Evolutionary conservation across 495 filamentous ascomycete genomes (phyloP).

Genomic region (Pseudomonodictys pantanalensis): DNA sequence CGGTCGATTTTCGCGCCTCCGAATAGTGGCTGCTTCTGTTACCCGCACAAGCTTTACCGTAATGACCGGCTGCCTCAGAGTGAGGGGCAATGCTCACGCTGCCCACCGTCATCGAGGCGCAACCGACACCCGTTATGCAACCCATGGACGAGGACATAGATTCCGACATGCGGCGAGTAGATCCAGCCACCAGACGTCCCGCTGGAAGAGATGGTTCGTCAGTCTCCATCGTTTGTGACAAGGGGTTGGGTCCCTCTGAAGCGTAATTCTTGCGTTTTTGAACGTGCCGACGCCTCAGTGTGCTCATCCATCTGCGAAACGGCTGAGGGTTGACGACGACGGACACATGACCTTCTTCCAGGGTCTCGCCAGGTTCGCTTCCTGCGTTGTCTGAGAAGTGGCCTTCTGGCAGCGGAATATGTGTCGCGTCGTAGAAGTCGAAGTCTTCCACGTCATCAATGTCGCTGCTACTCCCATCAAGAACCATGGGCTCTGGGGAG

Average conservation of each 20-base stretch:
- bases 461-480: constrained; percentile 3
- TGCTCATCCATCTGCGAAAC: constrained; percentile 57
- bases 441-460: constrained; percentile 3
- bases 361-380: neutral
- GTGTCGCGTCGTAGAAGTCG: constrained; percentile 25
- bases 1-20: constrained; percentile 61
- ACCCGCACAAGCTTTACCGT: constrained; percentile 53
- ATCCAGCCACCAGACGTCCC: constrained; percentile 13
- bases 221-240: no score
- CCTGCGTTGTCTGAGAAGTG: constrained; percentile 18
- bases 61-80: constrained; percentile 55
- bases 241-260: constrained; percentile 47
- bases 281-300: constrained; percentile 46
- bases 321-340: constrained; percentile 29
- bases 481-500: constrained; percentile 1
- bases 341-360: neutral
- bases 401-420: constrained; percentile 25
- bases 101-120: constrained; percentile 68
- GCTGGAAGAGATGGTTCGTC: no score
- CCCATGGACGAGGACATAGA: constrained; percentile 70
- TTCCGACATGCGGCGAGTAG: constrained; percentile 50
- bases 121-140: constrained; percentile 73
- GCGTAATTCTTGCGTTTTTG: constrained; percentile 23
- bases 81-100: constrained; percentile 63
- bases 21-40: constrained; percentile 64